phyloP scores from a whole-genome alignment of 305 asterid genomes.

The Fraxinus latifolia region DNA sequence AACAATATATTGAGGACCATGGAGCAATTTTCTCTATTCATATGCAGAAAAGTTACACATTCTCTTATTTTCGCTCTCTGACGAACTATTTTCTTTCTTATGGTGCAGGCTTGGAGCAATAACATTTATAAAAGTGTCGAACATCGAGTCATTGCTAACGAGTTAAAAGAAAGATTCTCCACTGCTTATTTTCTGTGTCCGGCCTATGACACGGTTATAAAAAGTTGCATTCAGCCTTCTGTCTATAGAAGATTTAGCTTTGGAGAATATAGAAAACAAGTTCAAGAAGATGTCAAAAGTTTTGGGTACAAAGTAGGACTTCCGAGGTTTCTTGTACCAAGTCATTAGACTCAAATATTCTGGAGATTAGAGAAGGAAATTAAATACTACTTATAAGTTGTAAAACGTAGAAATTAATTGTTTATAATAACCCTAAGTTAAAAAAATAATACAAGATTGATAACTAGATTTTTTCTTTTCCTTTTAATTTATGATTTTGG shows the following conservation, averaged over 20 bases:
- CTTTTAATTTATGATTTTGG: not conserved
- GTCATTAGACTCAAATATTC: not conserved
- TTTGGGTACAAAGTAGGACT: slow-evolving; percentile 59
- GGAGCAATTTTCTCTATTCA: not conserved
- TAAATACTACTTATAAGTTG: not conserved
- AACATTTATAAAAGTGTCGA: slow-evolving; percentile 53
- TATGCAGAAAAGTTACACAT: not conserved
- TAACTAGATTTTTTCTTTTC: not conserved
- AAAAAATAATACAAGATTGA: not conserved
- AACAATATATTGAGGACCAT: not conserved
- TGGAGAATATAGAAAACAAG: slow-evolving; percentile 47
- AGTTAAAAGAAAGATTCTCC: slow-evolving; percentile 51
- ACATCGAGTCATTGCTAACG: slow-evolving; percentile 59
- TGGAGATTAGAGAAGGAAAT: not conserved
- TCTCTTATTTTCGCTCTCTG: not conserved
- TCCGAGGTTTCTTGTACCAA: slow-evolving; percentile 41
- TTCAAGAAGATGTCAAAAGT: slow-evolving; percentile 42
- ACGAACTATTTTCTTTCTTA: not conserved
- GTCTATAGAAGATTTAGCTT: slow-evolving; percentile 48
- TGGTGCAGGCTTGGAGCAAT: slow-evolving; percentile 71
- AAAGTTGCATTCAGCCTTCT: slow-evolving; percentile 32
- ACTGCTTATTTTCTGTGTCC: slow-evolving; percentile 68
- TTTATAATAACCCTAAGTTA: not conserved
- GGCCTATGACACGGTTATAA: slow-evolving; percentile 42
- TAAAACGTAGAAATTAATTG: not conserved